Percentiles rank a stretch among this genome's conserved stretches.
These are phyloP conservation scores for Linnemannia elongata DNA, from an alignment of 192 early-diverging fungal species.

Conservation along the genomic window DNA sequence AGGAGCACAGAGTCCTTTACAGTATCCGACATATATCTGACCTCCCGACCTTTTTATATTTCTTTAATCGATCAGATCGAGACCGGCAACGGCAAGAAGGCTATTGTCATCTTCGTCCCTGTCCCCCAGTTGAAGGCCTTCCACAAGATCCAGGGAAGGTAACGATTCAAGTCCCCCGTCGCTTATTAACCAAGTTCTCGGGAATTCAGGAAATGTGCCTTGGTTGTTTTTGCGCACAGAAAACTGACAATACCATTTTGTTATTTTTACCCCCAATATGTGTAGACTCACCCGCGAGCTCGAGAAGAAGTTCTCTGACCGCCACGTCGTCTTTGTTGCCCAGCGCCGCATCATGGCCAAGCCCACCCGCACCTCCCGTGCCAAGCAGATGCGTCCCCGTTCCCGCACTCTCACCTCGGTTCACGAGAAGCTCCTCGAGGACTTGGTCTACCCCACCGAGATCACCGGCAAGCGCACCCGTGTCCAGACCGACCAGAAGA, in stretches of 20 bases:
- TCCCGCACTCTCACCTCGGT: constrained; percentile 96
- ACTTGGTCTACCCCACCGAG: constrained; percentile 99
- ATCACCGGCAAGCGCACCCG: constrained; percentile 99
- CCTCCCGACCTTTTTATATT: background rate
- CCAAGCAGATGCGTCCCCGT: constrained; percentile 94
- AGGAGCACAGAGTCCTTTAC: background rate
- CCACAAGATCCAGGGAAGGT: constrained; percentile 96
- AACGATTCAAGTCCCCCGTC: background rate
- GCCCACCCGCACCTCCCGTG: constrained; percentile 91
- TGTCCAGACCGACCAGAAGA: constrained; percentile 95
- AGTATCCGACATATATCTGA: background rate
- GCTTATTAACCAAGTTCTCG: background rate
- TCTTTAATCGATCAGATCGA: constrained; percentile 72
- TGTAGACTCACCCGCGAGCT: constrained; percentile 94
- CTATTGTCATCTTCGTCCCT: constrained; percentile 97
- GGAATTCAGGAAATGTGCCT: background rate
- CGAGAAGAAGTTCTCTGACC: constrained; percentile 99
- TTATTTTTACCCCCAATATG: background rate
- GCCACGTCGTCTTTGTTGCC: constrained; percentile 93
- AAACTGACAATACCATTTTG: background rate
- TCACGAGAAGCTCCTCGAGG: constrained; percentile 97
- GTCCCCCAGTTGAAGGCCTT: constrained; percentile 94
- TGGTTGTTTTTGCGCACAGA: background rate
- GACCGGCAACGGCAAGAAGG: constrained; percentile 95
- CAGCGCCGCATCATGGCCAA: constrained; percentile 96